phyloP scores from a whole-genome alignment of 768 basidiomycete species.

The Paxillus ammoniavirescens region DNA sequence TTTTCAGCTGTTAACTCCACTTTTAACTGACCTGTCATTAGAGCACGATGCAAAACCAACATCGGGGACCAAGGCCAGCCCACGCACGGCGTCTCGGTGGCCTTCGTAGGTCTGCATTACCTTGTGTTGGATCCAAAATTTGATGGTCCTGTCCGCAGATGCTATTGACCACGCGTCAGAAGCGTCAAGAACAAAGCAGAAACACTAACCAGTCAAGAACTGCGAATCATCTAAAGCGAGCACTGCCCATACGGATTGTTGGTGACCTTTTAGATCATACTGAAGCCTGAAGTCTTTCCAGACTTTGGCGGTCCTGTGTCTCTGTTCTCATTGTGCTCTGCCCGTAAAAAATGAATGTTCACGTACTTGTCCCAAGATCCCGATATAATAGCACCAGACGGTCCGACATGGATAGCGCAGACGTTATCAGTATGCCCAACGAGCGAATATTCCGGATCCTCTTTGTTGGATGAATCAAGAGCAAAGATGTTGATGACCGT shows the following conservation, averaged over 20 bases:
- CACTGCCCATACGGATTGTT: slow-evolving; percentile 94
- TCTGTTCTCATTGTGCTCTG: background rate
- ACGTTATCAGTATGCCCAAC: slow-evolving; percentile 91
- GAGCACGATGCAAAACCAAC: slow-evolving; percentile 94
- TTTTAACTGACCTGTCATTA: slow-evolving; percentile 74
- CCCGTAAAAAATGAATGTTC: background rate
- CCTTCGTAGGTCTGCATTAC: slow-evolving; percentile 73
- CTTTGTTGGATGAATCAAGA: slow-evolving; percentile 49
- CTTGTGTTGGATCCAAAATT: slow-evolving; percentile 81
- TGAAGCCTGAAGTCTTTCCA: slow-evolving; percentile 78
- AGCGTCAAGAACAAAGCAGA: background rate
- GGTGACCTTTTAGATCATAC: slow-evolving; percentile 79
- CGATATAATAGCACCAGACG: slow-evolving; percentile 77
- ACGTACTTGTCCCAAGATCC: slow-evolving; percentile 97
- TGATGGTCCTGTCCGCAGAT: slow-evolving; percentile 94
- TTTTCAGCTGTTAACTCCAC: background rate
- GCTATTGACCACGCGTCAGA: slow-evolving; percentile 42
- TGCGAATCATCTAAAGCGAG: slow-evolving; percentile 72
- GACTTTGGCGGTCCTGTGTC: slow-evolving; percentile 83
- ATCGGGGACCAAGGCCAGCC: slow-evolving; percentile 74
- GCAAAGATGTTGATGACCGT: slow-evolving; percentile 83
- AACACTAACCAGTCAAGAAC: slow-evolving; percentile 71
- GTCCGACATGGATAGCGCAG: slow-evolving; percentile 74
- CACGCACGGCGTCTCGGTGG: slow-evolving; percentile 90
- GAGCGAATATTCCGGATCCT: slow-evolving; percentile 79